Conservation (phyloP, 768 basidiomycete species). For the Pulveroboletus sp. region DNA sequence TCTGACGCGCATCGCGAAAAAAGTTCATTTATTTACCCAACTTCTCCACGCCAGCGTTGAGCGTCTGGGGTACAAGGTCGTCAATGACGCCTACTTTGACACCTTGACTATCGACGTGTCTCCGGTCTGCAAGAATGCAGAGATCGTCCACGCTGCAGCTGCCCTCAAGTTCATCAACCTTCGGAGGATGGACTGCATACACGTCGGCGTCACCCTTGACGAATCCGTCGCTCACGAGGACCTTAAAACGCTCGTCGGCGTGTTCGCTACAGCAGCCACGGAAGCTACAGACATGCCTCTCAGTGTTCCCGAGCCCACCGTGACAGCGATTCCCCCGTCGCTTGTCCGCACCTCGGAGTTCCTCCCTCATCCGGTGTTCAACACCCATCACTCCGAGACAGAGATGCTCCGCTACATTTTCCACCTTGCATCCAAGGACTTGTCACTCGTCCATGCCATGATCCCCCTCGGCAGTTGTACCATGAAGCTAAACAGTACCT, state of each 20-base stretch:
- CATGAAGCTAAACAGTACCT: constrained; percentile 98
- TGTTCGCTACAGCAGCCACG: constrained; percentile 69
- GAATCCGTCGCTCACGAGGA: constrained; percentile 81
- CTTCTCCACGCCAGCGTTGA: constrained; percentile 67
- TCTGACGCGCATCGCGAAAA: constrained; percentile 77
- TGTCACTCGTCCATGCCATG: constrained; percentile 94
- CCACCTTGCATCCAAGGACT: constrained; percentile 90
- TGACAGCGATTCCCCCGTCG: constrained; percentile 45
- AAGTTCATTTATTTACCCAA: constrained; percentile 86
- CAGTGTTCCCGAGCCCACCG: constrained; percentile 42
- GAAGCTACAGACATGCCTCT: constrained; percentile 42
- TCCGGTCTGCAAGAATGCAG: constrained; percentile 48
- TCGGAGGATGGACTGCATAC: constrained; percentile 65
- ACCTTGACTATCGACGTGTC: constrained; percentile 79
- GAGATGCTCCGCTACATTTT: constrained; percentile 97
- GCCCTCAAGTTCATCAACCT: constrained; percentile 73
- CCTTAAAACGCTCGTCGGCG: constrained; percentile 71
- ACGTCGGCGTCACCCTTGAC: constrained; percentile 87
- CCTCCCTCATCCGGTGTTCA: constrained; percentile 88
- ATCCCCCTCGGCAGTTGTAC: constrained; percentile 94
- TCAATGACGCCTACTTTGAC: constrained; percentile 83
- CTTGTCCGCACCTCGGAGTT: constrained; percentile 64
- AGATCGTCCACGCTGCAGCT: constrained; percentile 67
- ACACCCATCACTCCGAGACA: constrained; percentile 96
- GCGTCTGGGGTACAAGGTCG: constrained; percentile 65